A percentile compares a stretch with the other conserved stretches of the same genome.
phyloP scores from a whole-genome alignment of 1,139 yeast species.

The Nakaseomyces sp. region DNA sequence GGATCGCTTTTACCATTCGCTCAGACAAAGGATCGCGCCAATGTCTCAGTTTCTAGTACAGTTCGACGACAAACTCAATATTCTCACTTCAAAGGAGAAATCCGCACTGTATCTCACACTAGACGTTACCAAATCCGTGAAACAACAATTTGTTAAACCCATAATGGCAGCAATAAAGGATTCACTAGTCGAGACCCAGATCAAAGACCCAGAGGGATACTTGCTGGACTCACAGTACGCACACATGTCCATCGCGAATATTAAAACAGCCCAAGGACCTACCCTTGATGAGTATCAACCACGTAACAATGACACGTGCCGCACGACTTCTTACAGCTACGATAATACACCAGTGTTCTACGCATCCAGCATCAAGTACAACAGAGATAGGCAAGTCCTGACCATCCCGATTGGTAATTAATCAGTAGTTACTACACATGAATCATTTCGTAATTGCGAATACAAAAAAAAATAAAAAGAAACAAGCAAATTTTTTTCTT shows the following conservation, averaged over 20 bases:
- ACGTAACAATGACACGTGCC: not conserved
- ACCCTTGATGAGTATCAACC: not conserved
- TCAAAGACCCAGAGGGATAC: conserved; percentile 7
- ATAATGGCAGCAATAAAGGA: not conserved
- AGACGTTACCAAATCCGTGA: not conserved
- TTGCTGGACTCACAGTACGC: conserved; percentile 9
- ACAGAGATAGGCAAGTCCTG: conserved; percentile 12
- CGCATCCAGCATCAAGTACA: conserved; percentile 8
- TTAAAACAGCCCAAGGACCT: conserved; percentile 1
- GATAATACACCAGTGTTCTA: conserved; percentile 3
- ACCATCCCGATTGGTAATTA: too few species aligned
- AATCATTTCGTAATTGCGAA: not conserved
- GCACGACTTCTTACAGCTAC: not conserved
- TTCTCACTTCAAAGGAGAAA: not conserved
- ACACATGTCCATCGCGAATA: conserved; percentile 14
- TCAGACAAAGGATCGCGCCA: conserved; percentile 5
- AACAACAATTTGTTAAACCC: not conserved
- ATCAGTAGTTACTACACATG: too few species aligned
- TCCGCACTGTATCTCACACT: conserved; percentile 2
- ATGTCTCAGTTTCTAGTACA: conserved; percentile 1
- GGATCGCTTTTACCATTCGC: conserved; percentile 10
- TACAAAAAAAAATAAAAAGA: too few species aligned
- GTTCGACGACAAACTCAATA: not conserved
- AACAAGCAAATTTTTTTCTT: too few species aligned
- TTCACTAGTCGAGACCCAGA: conserved; percentile 6